A percentile compares a stretch with the other conserved stretches of the same genome.
These are phyloP conservation scores for Diaporthe australafricana DNA, from an alignment of 2,329 filamentous ascomycete species.

Conservation along the genomic window DNA sequence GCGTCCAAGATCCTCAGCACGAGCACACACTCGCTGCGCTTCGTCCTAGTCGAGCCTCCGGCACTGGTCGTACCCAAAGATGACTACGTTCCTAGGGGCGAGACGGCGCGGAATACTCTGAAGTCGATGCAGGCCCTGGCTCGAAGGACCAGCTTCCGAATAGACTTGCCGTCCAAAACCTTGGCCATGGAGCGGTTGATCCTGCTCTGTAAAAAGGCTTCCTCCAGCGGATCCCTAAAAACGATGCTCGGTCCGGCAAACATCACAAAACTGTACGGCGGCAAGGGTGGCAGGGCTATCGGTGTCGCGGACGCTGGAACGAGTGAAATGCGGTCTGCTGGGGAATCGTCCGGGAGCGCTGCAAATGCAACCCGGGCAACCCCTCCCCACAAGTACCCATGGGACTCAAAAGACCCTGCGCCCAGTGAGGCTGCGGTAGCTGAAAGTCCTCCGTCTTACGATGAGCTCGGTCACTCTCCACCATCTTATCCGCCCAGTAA, in stretches of 20 bases:
- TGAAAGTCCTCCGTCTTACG: constrained; percentile 31
- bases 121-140: constrained; percentile 20
- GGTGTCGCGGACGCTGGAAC: neutral
- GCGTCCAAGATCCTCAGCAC: constrained; percentile 24
- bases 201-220: constrained; percentile 24
- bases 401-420: neutral
- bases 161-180: constrained; percentile 20
- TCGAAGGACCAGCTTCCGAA: constrained; percentile 1
- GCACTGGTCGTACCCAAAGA: constrained; percentile 30
- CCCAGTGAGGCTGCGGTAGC: neutral
- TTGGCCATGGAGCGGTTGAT: constrained; percentile 17
- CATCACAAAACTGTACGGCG: constrained; percentile 31
- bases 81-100: constrained; percentile 25
- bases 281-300: constrained; percentile 30
- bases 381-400: neutral
- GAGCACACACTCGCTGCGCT: constrained; percentile 13
- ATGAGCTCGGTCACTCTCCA: constrained; percentile 13
- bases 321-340: neutral
- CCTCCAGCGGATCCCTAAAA: constrained; percentile 8
- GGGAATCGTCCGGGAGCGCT: neutral
- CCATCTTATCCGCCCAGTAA: constrained; percentile 23
- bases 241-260: constrained; percentile 25
- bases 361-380: neutral
- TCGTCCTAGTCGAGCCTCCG: constrained; percentile 10
- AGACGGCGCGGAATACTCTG: constrained; percentile 14